phyloP scores from a whole-genome alignment of 2,329 filamentous ascomycete species.

The Fusarium odoratissimum region DNA sequence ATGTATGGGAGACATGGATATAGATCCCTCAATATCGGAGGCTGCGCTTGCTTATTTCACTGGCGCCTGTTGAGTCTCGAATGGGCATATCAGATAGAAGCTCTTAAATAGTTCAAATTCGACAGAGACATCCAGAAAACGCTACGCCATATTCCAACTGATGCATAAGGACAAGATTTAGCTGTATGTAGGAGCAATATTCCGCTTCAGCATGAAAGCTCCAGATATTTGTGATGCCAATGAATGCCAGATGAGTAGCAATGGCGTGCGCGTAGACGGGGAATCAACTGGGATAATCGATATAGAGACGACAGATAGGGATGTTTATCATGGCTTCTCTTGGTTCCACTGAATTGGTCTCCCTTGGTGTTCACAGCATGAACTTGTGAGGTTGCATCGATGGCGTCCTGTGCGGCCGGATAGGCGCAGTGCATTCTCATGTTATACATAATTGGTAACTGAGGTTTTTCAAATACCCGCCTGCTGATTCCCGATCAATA shows the following conservation, averaged over 20 bases:
- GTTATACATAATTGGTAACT: not conserved
- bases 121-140: not conserved
- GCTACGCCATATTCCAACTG: not conserved
- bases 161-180: not conserved
- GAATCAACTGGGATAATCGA: not conserved
- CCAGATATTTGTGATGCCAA: not conserved
- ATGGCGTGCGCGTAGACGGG: not conserved
- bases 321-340: not conserved
- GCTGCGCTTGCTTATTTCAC: not conserved
- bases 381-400: conserved; percentile 6
- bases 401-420: not conserved
- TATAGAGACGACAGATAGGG: not conserved
- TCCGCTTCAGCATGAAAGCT: not conserved
- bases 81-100: not conserved
- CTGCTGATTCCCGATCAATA: not conserved
- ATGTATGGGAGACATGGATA: not conserved
- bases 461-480: not conserved
- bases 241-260: not conserved
- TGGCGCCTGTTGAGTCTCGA: not conserved
- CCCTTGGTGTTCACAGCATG: conserved; percentile 31
- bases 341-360: conserved; percentile 12
- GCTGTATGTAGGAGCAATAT: not conserved
- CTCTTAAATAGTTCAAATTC: not conserved
- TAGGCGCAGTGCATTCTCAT: conserved; percentile 3
- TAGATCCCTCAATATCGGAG: not conserved